Percentiles rank a stretch among this genome's conserved stretches.
Evolutionary conservation across 306 rosid genomes (phyloP).

Genomic region (Acacia melanoxylon): DNA sequence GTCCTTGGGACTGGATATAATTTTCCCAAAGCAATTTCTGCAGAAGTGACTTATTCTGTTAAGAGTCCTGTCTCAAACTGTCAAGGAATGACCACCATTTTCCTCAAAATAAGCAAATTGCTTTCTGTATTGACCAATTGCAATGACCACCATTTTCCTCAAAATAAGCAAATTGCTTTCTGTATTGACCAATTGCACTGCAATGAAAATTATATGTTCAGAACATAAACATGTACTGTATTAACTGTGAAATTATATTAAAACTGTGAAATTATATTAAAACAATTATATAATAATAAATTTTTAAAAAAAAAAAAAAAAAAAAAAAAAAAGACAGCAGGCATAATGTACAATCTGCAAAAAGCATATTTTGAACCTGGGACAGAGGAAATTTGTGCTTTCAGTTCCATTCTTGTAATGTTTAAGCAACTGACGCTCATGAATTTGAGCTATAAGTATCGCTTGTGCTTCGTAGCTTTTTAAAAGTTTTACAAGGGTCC

Average conservation of each 20-base stretch:
- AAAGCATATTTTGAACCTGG: slow-evolving; percentile 56
- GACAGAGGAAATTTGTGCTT: slow-evolving; percentile 78
- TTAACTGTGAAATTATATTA: background rate
- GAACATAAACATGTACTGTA: background rate
- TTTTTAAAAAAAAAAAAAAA: no score
- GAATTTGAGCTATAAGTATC: background rate
- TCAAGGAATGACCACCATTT: slow-evolving; percentile 33
- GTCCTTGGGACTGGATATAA: no score
- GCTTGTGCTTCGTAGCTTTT: background rate
- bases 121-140: slow-evolving; percentile 73
- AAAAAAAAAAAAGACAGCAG: background rate
- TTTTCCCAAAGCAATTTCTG: background rate
- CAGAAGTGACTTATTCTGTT: background rate
- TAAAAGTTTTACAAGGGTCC: background rate
- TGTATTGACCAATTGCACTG: slow-evolving; percentile 87
- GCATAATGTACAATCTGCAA: background rate
- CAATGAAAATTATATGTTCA: slow-evolving; percentile 24
- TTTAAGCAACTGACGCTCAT: slow-evolving; percentile 59
- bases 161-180: slow-evolving; percentile 78
- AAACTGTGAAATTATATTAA: background rate
- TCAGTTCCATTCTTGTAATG: slow-evolving; percentile 83
- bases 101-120: slow-evolving; percentile 90
- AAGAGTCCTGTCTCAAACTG: background rate
- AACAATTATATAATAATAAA: background rate
- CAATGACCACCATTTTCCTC: slow-evolving; percentile 86